These are phyloP conservation scores for Mycena filopes DNA, from an alignment of 768 basidiomycete genomes.

Conservation along the genomic window DNA sequence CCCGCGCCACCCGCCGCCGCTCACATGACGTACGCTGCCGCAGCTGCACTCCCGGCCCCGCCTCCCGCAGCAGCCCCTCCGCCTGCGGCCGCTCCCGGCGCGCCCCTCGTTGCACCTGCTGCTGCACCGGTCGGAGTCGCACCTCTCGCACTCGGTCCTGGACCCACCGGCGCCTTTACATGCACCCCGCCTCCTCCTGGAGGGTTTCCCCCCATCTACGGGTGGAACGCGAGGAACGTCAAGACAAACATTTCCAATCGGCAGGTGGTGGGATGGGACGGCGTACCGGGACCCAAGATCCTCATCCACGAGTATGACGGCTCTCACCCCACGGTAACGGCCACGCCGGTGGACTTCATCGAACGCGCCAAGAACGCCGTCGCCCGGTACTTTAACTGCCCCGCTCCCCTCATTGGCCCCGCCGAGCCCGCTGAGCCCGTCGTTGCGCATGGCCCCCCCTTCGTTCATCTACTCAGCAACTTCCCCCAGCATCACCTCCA, in stretches of 20 bases:
- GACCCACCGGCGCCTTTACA: no score
- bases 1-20: no score
- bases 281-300: not conserved
- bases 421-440: not conserved
- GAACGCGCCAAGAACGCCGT: not conserved
- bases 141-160: no score
- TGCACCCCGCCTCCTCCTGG: not conserved
- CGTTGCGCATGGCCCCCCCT: not conserved
- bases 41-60: no score
- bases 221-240: not conserved
- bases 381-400: not conserved
- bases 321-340: not conserved
- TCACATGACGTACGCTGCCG: no score
- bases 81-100: no score
- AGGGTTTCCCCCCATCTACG: not conserved
- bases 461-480: not conserved
- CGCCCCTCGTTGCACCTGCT: no score
- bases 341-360: not conserved
- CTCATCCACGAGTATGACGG: not conserved
- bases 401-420: not conserved
- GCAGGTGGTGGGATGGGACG: not conserved
- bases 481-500: not conserved
- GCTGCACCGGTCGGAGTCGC: no score
- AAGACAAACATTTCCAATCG: not conserved
- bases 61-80: no score